Base-by-base conservation (phyloP, 2,329 filamentous ascomycete genomes). In the Cladobotryum mycophilum region DNA sequence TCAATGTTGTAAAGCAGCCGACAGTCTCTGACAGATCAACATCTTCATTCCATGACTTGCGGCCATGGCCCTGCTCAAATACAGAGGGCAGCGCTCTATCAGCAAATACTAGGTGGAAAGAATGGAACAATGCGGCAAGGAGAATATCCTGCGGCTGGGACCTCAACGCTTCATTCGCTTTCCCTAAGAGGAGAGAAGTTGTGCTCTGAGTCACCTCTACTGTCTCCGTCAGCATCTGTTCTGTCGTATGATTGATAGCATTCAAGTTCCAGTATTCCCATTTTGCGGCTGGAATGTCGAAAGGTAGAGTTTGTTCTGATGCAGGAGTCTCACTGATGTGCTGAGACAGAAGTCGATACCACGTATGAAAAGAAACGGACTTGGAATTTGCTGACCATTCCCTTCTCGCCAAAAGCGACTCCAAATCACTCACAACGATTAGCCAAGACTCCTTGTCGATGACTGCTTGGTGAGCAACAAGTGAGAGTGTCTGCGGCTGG, bases 371-470 rank as follows among this genome's bases (percentile, higher is more conserved):
- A 30, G 25, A 30, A 30, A 30, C 8, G 9, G 25, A 30, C 25
- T 30, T 30, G 25, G 25, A 30, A 6, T 30, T 30, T 6, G 25
- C 25, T 30, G 25, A 8, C 25, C 25, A 30, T 7, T 30, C 25
- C 25, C 25, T 30, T 30, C 25, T 3, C 4, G 25, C 25, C 6
- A 30, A 6, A 30, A 30, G 25, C 9, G 25, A 30, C 25, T 30
- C 25, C 25, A 30, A 30, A 11, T 30, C 25, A 30, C 6, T 30
- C 25, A 30, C 25, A 30, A 30, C 9, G 25, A 30, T 30, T 30
- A 11, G 25, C 36, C 73, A 76, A 36, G 75, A 77, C 54, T 75
- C 76, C 59, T 75, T 73, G 57, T 76, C 73, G 22, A 61, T 59
- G n/a, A 55, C 45, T 1, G 54, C 17, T 40, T 57, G 53, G 33